Evolutionary conservation across 2,329 filamentous ascomycete genomes (phyloP).

Genomic region (Arachnomyces sp.): DNA sequence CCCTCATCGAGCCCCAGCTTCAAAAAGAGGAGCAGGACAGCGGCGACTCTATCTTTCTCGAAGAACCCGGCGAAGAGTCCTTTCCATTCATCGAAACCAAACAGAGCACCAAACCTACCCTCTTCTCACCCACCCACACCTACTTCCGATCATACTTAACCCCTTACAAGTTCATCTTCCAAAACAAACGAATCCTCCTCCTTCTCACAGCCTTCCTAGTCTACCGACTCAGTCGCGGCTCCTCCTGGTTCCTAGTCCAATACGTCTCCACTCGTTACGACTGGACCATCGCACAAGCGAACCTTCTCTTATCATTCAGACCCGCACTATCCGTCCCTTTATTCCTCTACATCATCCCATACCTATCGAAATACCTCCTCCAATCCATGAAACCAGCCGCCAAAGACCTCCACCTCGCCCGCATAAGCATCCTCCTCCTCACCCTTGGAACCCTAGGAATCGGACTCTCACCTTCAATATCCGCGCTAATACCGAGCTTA

Average conservation of each 20-base stretch:
- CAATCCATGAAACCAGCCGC: conserved; percentile 28
- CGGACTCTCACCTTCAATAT: conserved; percentile 36
- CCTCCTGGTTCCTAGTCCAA: conserved; percentile 40
- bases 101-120: conserved; percentile 4
- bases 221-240: conserved; percentile 41
- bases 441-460: conserved; percentile 39
- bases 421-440: conserved; percentile 37
- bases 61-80: too few relatives aligned
- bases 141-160: conserved; percentile 21
- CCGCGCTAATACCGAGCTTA: conserved; percentile 36
- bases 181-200: conserved; percentile 33
- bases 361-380: conserved; percentile 31
- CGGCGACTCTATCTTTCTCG: too few relatives aligned
- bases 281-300: conserved; percentile 39
- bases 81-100: conserved; percentile 1
- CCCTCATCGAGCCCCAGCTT: conserved; percentile 14
- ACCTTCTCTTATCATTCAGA: conserved; percentile 38
- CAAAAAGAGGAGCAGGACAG: conserved; percentile 10
- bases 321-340: conserved; percentile 41
- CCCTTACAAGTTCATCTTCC: conserved; percentile 34
- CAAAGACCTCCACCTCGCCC: conserved; percentile 41
- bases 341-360: conserved; percentile 39
- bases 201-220: conserved; percentile 41
- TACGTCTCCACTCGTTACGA: conserved; percentile 45
- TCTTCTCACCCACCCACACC: conserved; percentile 12